Conservation (phyloP, 139 green algal genomes). For the Volvox africanus region DNA sequence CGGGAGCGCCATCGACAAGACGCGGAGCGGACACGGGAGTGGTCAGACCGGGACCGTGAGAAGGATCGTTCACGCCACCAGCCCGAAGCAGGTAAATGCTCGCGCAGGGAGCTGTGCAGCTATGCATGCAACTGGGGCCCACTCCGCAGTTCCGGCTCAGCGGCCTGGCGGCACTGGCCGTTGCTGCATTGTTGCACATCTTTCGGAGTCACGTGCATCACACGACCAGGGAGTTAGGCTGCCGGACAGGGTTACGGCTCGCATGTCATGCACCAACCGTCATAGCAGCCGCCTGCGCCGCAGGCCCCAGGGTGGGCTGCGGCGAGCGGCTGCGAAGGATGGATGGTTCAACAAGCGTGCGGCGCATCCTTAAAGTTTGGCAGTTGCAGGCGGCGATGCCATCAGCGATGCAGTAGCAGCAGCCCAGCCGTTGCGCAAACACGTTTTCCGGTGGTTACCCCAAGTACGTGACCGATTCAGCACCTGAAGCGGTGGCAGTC, state of each 20-base stretch:
- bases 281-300: not conserved
- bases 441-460: not conserved
- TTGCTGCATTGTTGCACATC: not conserved
- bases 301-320: not conserved
- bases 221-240: not conserved
- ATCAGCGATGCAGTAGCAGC: not conserved
- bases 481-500: not conserved
- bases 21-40: not conserved
- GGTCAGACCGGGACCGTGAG: conserved; percentile 16
- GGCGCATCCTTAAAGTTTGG: not conserved
- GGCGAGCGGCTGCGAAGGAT: conserved; percentile 1
- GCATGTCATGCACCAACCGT: not conserved
- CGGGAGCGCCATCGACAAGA: conserved; percentile 11
- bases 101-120: not conserved
- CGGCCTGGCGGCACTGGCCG: not conserved
- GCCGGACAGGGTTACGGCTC: not conserved
- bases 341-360: not conserved
- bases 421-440: not conserved
- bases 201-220: not conserved
- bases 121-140: not conserved
- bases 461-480: not conserved
- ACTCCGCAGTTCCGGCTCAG: not conserved
- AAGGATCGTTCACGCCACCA: not conserved
- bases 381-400: not conserved
- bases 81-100: conserved; percentile 28